phyloP scores from a whole-genome alignment of 345 rosid species.

The Streptanthus diversifolius region DNA sequence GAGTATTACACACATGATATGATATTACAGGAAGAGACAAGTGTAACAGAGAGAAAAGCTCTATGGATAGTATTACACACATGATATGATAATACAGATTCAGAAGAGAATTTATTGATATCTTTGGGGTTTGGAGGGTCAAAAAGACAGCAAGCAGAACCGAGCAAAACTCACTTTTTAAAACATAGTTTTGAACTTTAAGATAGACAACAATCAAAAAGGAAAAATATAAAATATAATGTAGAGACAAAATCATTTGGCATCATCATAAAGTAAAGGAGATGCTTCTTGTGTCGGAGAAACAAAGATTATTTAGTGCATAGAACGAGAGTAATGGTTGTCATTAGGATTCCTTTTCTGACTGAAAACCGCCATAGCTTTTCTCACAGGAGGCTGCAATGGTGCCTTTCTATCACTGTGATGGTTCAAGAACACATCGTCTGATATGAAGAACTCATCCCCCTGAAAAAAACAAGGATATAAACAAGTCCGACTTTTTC shows the following conservation, averaged over 20 bases:
- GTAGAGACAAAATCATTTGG: not conserved
- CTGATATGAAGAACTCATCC: conserved; percentile 51
- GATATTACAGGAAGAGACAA: too few relatives aligned
- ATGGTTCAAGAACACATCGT: conserved; percentile 53
- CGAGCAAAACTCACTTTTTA: too few relatives aligned
- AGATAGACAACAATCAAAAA: not conserved
- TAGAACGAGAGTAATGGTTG: conserved; percentile 79
- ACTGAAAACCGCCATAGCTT: conserved; percentile 77
- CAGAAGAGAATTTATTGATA: too few relatives aligned
- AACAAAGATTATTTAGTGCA: conserved; percentile 24
- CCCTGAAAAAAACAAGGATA: conserved; percentile 42
- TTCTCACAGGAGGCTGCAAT: conserved; percentile 75
- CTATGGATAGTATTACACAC: too few relatives aligned
- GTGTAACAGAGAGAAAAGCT: too few relatives aligned
- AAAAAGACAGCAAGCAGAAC: too few relatives aligned
- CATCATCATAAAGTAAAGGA: not conserved
- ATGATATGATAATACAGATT: too few relatives aligned
- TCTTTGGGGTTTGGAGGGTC: too few relatives aligned
- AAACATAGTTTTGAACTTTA: too few relatives aligned
- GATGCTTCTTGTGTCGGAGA: not conserved
- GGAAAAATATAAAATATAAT: not conserved
- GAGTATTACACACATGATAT: too few relatives aligned
- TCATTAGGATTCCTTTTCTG: conserved; percentile 96
- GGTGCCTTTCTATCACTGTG: conserved; percentile 59
- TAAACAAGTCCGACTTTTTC: not conserved